These are phyloP conservation scores for Chimonanthus salicifolius DNA, from an alignment of 164 flowering plant species.

Conservation along the genomic window DNA sequence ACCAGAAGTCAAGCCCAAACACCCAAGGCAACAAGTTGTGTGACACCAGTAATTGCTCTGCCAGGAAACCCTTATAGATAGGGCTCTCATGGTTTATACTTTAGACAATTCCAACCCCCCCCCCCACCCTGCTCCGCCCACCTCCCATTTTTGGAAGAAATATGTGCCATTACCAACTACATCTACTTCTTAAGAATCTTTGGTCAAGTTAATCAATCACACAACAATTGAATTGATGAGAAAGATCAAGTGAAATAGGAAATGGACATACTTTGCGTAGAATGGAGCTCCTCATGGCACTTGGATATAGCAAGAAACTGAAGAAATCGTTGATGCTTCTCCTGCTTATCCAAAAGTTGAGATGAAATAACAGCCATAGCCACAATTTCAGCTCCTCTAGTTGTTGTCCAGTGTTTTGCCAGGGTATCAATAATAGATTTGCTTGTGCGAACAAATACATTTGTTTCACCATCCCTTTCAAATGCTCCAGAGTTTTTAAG, in stretches of 20 bases:
- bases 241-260: neutral
- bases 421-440: slow-evolving; percentile 85
- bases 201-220: too few relatives aligned
- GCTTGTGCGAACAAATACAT: slow-evolving; percentile 73
- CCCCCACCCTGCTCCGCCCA: neutral
- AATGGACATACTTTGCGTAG: slow-evolving; percentile 67
- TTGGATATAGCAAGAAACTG: slow-evolving; percentile 92
- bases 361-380: slow-evolving; percentile 61
- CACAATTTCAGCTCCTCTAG: slow-evolving; percentile 88
- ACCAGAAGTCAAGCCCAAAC: neutral
- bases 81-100: neutral
- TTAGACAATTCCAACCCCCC: neutral
- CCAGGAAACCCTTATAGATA: too few relatives aligned
- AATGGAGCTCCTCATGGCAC: slow-evolving; percentile 85
- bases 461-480: slow-evolving; percentile 85
- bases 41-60: neutral
- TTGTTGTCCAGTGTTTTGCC: slow-evolving; percentile 98
- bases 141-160: neutral
- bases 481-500: slow-evolving; percentile 67
- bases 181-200: neutral
- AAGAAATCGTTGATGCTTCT: slow-evolving; percentile 78
- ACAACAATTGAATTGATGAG: neutral
- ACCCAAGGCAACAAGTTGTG: neutral
- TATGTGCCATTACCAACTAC: neutral
- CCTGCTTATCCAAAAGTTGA: slow-evolving; percentile 86